Evolutionary conservation across 805 yeast genomes (phyloP).

Genomic region (Ogataea haglerorum): DNA sequence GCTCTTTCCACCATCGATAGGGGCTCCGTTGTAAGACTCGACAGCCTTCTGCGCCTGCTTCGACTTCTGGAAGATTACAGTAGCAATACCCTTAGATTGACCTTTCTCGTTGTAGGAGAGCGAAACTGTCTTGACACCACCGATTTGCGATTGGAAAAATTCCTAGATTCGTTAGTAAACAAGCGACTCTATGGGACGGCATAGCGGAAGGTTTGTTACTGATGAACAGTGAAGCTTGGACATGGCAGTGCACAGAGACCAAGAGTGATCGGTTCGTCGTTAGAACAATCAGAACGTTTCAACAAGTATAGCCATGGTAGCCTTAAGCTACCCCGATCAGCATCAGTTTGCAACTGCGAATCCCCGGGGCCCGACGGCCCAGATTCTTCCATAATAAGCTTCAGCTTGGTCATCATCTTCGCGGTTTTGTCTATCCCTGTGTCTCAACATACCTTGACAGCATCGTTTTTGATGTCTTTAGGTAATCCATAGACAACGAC

Average conservation of each 20-base stretch:
- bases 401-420: neutral
- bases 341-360: slow-evolving; percentile 3
- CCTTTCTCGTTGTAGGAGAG: slow-evolving; percentile 85
- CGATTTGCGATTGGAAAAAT: slow-evolving; percentile 83
- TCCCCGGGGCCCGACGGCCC: slow-evolving; percentile 12
- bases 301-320: neutral
- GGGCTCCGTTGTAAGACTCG: slow-evolving; percentile 84
- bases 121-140: slow-evolving; percentile 70
- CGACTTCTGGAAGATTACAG: slow-evolving; percentile 67
- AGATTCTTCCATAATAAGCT: slow-evolving; percentile 6
- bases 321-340: neutral
- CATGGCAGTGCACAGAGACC: slow-evolving; percentile 3
- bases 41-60: slow-evolving; percentile 77
- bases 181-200: neutral
- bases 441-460: slow-evolving; percentile 47
- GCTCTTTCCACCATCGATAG: slow-evolving; percentile 82
- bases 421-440: slow-evolving; percentile 1
- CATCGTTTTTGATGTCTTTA: slow-evolving; percentile 77
- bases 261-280: slow-evolving; percentile 9
- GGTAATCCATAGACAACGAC: slow-evolving; percentile 68
- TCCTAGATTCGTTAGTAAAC: slow-evolving; percentile 50
- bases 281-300: slow-evolving; percentile 9
- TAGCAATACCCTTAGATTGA: slow-evolving; percentile 87
- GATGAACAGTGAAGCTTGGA: slow-evolving; percentile 3
- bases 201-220: neutral